Evolutionary conservation across 495 filamentous ascomycete genomes (phyloP).

Genomic region (Thozetella sp.): DNA sequence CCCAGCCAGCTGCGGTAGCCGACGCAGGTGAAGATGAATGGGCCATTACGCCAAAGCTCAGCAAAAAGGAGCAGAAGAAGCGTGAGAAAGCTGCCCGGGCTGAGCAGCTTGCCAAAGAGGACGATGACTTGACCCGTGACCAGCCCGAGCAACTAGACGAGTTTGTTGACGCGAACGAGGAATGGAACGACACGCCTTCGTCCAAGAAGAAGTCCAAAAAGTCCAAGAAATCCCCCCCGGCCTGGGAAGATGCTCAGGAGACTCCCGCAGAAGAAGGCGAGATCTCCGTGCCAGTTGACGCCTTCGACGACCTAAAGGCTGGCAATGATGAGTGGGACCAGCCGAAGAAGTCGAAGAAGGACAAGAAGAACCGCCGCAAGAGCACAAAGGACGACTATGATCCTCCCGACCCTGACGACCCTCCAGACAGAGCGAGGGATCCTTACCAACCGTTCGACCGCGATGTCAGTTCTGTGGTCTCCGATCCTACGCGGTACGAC

Average conservation of each 20-base stretch:
- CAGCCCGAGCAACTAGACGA: conserved; percentile 16
- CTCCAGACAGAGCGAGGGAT: conserved; percentile 28
- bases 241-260: conserved; percentile 20
- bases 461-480: conserved; percentile 44
- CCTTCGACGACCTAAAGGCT: conserved; percentile 4
- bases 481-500: conserved; percentile 31
- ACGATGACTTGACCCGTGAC: not conserved
- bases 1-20: not conserved
- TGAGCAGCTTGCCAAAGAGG: conserved; percentile 2
- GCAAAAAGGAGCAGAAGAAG: conserved; percentile 22
- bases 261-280: not conserved
- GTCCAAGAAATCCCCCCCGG: conserved; percentile 22
- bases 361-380: conserved; percentile 23
- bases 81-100: conserved; percentile 15
- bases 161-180: conserved; percentile 14
- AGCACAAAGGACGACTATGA: conserved; percentile 30
- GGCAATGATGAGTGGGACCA: conserved; percentile 19
- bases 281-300: conserved; percentile 3
- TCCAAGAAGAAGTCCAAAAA: conserved; percentile 29
- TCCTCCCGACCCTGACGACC: conserved; percentile 29
- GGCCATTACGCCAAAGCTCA: conserved; percentile 6
- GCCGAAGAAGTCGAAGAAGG: conserved; percentile 21
- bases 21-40: conserved; percentile 14
- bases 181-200: conserved; percentile 12
- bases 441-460: conserved; percentile 27